Evolutionary conservation across 805 yeast genomes (phyloP).

Genomic region (Clavispora phyllophila): DNA sequence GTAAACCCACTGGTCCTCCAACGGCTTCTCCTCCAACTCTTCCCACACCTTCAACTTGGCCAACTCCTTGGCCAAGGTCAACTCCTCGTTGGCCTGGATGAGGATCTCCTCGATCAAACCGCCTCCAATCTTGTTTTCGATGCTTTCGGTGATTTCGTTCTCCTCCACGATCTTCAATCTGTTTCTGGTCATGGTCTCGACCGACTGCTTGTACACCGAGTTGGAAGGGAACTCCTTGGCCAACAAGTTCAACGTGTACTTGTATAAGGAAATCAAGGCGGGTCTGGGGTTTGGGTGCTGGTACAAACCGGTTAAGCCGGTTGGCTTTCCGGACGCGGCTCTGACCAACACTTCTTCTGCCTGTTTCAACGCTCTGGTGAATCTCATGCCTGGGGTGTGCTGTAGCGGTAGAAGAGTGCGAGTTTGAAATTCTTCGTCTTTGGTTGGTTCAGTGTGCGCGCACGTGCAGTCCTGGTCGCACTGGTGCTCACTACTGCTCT

Average conservation of each 20-base stretch:
- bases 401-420: conserved; percentile 2
- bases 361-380: conserved; percentile 37
- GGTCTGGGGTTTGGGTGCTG: conserved; percentile 86
- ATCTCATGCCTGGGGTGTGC: conserved; percentile 30
- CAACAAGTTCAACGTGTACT: conserved; percentile 58
- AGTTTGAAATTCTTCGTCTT: conserved; percentile 6
- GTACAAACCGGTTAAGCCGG: conserved; percentile 73
- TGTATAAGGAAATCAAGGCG: conserved; percentile 64
- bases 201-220: conserved; percentile 73
- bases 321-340: conserved; percentile 62
- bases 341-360: conserved; percentile 53
- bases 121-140: conserved; percentile 71
- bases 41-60: conserved; percentile 74
- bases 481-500: neutral
- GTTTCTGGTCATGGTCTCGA: conserved; percentile 64
- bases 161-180: conserved; percentile 63
- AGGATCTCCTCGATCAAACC: conserved; percentile 82
- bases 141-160: conserved; percentile 55
- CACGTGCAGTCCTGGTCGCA: conserved; percentile 10
- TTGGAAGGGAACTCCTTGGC: conserved; percentile 60
- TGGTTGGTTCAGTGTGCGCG: conserved; percentile 16
- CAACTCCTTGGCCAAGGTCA: conserved; percentile 59
- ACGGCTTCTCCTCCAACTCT: conserved; percentile 72
- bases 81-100: conserved; percentile 80
- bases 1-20: conserved; percentile 80